Conservation (phyloP, 805 yeast genomes). For the Nakazawaea wickerhamii region DNA sequence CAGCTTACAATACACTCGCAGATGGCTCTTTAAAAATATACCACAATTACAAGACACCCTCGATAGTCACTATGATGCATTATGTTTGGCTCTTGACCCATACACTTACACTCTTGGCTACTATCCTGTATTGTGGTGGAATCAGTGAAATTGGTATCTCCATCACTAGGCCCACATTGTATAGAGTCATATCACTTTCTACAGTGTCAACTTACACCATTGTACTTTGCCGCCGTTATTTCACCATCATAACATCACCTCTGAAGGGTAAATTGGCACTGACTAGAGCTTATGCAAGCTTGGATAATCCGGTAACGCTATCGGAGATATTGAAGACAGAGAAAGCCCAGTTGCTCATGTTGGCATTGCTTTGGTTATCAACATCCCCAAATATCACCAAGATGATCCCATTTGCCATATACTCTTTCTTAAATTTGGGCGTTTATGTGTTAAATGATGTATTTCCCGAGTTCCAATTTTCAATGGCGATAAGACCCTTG, state of each 20-base stretch:
- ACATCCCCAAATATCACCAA: conserved; percentile 29
- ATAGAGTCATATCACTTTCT: neutral
- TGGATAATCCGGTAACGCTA: conserved; percentile 13
- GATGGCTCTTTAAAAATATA: too few relatives aligned
- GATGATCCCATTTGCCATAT: conserved; percentile 34
- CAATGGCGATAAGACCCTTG: conserved; percentile 31
- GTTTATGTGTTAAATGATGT: conserved; percentile 28
- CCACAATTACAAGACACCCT: neutral
- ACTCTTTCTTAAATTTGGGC: conserved; percentile 34
- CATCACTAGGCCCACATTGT: neutral
- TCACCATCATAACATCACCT: neutral
- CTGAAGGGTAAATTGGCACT: neutral
- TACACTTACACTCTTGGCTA: conserved; percentile 3
- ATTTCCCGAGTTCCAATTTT: conserved; percentile 26
- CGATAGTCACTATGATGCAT: neutral
- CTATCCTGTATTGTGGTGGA: neutral
- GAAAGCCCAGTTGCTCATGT: conserved; percentile 32
- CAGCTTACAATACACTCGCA: too few relatives aligned
- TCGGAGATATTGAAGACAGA: conserved; percentile 35
- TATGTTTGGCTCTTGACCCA: conserved; percentile 10
- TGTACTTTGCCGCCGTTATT: neutral
- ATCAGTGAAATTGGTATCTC: neutral
- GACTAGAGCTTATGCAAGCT: too few relatives aligned
- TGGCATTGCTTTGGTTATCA: conserved; percentile 32
- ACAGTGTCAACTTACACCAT: conserved; percentile 2